phyloP scores from a whole-genome alignment of 2,329 filamentous ascomycete genomes.

The Setomelanomma holmii region DNA sequence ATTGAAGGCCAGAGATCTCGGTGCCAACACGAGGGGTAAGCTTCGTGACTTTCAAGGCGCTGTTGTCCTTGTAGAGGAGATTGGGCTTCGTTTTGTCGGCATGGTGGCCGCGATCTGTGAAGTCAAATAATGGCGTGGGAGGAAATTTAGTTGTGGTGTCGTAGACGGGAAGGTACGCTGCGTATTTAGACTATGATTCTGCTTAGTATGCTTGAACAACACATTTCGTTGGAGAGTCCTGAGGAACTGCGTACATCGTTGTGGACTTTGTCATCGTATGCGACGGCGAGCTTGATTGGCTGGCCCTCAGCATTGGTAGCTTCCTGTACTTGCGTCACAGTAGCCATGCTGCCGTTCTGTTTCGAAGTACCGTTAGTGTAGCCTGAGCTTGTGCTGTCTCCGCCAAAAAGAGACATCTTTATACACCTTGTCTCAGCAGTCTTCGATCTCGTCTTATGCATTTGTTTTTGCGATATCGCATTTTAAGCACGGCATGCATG shows the following conservation, averaged over 20 bases:
- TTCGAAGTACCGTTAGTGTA: not conserved
- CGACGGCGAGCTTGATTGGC: constrained; percentile 30
- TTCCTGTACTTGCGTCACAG: constrained; percentile 22
- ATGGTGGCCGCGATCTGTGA: constrained; percentile 50
- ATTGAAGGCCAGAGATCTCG: constrained; percentile 48
- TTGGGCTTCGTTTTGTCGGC: constrained; percentile 55
- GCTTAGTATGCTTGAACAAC: too few relatives aligned
- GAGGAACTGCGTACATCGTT: constrained; percentile 11
- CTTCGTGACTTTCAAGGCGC: constrained; percentile 27
- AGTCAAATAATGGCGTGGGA: constrained; percentile 51
- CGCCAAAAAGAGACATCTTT: not conserved
- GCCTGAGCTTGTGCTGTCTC: not conserved
- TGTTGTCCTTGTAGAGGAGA: constrained; percentile 44
- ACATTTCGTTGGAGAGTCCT: too few relatives aligned
- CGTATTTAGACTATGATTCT: constrained; percentile 42
- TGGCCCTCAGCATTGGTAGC: constrained; percentile 24
- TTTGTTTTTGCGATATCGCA: not conserved
- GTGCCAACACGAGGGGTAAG: constrained; percentile 38
- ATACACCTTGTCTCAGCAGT: not conserved
- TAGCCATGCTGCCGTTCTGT: constrained; percentile 13
- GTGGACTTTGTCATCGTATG: constrained; percentile 30
- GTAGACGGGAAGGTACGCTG: constrained; percentile 45
- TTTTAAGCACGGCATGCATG: too few relatives aligned
- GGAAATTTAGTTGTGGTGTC: constrained; percentile 49
- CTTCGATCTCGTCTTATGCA: not conserved